Conservation (phyloP, 1,284 basidiomycete species). For the Thecaphora thlaspeos region DNA sequence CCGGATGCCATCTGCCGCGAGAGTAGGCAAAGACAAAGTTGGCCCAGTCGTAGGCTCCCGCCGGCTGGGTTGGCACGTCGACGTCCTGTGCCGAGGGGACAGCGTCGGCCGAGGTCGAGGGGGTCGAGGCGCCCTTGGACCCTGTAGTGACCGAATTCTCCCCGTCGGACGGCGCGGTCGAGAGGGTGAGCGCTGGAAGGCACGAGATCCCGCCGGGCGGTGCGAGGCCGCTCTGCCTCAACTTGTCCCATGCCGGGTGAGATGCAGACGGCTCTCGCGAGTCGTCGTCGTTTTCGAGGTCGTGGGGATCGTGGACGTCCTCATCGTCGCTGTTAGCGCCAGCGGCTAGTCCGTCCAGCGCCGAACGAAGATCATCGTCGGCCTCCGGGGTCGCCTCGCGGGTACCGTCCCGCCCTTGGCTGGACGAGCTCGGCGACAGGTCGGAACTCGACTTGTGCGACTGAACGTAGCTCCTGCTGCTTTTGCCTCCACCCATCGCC, state of each 20-base stretch:
- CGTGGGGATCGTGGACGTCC: not conserved
- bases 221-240: not conserved
- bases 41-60: slow-evolving; percentile 49
- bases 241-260: not conserved
- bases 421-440: not conserved
- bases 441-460: not conserved
- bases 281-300: no score
- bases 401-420: not conserved
- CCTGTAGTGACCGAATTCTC: not conserved
- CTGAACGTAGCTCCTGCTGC: not conserved
- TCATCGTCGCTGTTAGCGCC: not conserved
- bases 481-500: slow-evolving; percentile 13
- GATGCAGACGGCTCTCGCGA: not conserved
- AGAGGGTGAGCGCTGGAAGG: slow-evolving; percentile 13
- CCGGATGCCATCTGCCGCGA: slow-evolving; percentile 47
- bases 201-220: slow-evolving; percentile 27
- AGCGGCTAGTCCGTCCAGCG: no score
- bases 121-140: not conserved
- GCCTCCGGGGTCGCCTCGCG: not conserved
- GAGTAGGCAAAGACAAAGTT: slow-evolving; percentile 52
- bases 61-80: not conserved
- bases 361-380: not conserved
- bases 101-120: not conserved
- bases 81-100: not conserved
- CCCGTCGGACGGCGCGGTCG: not conserved